phyloP scores from a whole-genome alignment of 163 green algal species.

The Scenedesmus sp. region DNA sequence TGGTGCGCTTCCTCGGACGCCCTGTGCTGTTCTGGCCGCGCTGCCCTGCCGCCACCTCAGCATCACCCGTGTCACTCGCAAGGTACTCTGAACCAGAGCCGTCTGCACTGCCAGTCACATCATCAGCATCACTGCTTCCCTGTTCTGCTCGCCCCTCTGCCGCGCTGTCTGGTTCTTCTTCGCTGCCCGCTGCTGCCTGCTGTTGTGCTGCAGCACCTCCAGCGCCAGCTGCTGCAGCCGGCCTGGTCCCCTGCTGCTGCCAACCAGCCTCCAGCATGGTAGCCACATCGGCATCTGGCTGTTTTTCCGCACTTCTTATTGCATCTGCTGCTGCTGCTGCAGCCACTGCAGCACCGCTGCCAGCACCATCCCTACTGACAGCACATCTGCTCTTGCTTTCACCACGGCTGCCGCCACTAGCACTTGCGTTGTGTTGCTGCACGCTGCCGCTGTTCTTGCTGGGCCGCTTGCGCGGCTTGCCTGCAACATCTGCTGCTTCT shows the following conservation, averaged over 20 bases:
- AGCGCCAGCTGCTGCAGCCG: background rate
- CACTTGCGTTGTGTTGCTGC: background rate
- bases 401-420: background rate
- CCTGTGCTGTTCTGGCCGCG: background rate
- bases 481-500: background rate
- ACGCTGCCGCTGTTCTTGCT: background rate
- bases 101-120: background rate
- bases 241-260: background rate
- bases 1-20: constrained; percentile 7
- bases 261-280: too few species aligned
- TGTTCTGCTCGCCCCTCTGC: background rate
- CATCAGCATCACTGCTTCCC: background rate
- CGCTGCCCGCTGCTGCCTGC: background rate
- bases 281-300: background rate
- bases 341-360: background rate
- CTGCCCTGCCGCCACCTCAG: background rate
- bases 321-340: background rate
- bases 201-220: background rate
- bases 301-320: background rate
- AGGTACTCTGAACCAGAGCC: background rate
- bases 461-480: background rate
- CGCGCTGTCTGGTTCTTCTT: background rate
- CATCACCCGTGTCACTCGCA: background rate
- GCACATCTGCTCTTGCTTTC: background rate
- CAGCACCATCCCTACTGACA: background rate